Percentiles rank a stretch among this genome's conserved stretches.
These are phyloP conservation scores for Bipolaris bicolor DNA, from an alignment of 2,329 filamentous ascomycete genomes.

Conservation along the genomic window DNA sequence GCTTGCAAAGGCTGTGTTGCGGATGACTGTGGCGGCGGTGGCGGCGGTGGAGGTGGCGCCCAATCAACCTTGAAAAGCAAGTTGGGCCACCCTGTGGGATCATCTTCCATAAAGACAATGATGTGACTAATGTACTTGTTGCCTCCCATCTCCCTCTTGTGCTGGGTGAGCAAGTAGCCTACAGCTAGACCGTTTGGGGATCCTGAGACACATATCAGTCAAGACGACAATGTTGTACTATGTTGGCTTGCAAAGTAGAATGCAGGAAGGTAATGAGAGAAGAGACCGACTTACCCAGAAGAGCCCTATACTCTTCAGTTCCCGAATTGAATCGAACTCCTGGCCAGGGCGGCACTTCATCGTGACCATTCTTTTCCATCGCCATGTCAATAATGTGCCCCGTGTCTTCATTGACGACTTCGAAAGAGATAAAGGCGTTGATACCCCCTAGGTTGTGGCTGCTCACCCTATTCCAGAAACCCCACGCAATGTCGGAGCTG, in stretches of 20 bases:
- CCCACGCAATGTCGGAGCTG: constrained; percentile 10
- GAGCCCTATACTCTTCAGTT: constrained; percentile 1
- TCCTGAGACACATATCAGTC: not conserved
- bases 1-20: not conserved
- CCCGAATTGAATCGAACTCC: not conserved
- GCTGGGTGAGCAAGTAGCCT: constrained; percentile 9
- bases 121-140: constrained; percentile 3
- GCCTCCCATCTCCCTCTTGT: constrained; percentile 1
- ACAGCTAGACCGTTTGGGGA: constrained; percentile 3
- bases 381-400: not conserved
- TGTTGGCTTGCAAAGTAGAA: not conserved
- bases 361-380: not conserved
- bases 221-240: not conserved
- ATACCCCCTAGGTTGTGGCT: not conserved
- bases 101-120: not conserved
- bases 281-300: constrained; percentile 1
- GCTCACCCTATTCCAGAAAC: constrained; percentile 4
- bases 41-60: not conserved
- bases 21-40: not conserved
- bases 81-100: not conserved
- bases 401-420: not conserved
- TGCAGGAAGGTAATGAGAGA: too few species aligned
- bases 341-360: not conserved
- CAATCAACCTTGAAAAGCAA: not conserved
- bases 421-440: not conserved